phyloP scores from a whole-genome alignment of 176 grass and related monocot species.

The Oryza australiensis region DNA sequence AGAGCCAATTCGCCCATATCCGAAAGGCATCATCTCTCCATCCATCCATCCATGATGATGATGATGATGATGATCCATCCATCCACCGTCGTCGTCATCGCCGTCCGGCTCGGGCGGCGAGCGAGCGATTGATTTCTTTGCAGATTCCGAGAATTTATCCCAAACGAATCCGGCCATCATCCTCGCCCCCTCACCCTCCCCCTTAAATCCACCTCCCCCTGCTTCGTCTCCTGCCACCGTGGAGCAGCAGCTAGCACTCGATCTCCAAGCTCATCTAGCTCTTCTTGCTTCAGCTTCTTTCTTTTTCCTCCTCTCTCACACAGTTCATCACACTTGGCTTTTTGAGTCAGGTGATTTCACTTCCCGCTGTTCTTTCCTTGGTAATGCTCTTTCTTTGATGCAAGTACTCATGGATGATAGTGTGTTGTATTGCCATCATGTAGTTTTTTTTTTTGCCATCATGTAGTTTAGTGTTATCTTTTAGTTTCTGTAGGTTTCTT shows the following conservation, averaged over 20 bases:
- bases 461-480: background rate
- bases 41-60: background rate
- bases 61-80: background rate
- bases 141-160: conserved; percentile 53
- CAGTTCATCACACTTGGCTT: background rate
- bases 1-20: conserved; percentile 56
- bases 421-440: no score
- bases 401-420: background rate
- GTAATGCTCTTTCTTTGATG: conserved; percentile 22
- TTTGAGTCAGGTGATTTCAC: background rate
- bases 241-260: conserved; percentile 17
- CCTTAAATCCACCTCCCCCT: conserved; percentile 40
- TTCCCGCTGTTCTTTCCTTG: conserved; percentile 9
- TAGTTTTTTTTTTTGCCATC: no score
- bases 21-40: conserved; percentile 47
- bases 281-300: background rate
- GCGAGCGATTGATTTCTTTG: conserved; percentile 28
- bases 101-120: background rate
- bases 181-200: background rate
- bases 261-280: background rate
- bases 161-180: conserved; percentile 22
- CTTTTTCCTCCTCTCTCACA: background rate
- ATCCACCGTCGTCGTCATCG: conserved; percentile 9
- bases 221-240: conserved; percentile 33
- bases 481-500: background rate